These are phyloP conservation scores for Lagenidium giganteum DNA, from an alignment of 352 stramenopile genomes.

Conservation along the genomic window DNA sequence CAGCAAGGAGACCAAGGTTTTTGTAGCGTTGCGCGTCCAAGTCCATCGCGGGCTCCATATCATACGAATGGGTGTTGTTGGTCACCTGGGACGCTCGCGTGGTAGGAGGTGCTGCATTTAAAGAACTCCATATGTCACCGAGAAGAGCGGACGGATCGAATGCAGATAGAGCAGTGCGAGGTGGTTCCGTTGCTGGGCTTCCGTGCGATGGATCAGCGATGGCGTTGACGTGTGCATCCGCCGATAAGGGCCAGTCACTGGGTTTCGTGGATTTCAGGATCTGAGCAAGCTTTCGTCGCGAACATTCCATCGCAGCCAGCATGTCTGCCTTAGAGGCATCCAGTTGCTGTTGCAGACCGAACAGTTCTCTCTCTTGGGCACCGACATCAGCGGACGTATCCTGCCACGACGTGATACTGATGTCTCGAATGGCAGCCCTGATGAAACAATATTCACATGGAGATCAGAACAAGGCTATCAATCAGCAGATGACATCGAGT, in stretches of 20 bases:
- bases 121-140: neutral
- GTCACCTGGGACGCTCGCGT: neutral
- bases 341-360: slow-evolving; percentile 17
- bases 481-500: slow-evolving; percentile 1
- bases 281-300: slow-evolving; percentile 8
- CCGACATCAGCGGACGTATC: slow-evolving; percentile 11
- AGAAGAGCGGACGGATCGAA: too few relatives aligned
- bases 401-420: too few relatives aligned
- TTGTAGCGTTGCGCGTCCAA: too few relatives aligned
- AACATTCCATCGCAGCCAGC: slow-evolving; percentile 19
- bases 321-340: slow-evolving; percentile 11
- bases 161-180: too few relatives aligned
- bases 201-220: too few relatives aligned
- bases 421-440: slow-evolving; percentile 32
- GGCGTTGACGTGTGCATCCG: too few relatives aligned
- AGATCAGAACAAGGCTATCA: neutral
- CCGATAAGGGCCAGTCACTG: too few relatives aligned
- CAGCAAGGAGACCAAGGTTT: too few relatives aligned
- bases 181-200: too few relatives aligned
- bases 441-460: neutral
- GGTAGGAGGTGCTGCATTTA: neutral
- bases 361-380: slow-evolving; percentile 21
- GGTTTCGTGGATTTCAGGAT: slow-evolving; percentile 9
- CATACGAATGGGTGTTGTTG: neutral
- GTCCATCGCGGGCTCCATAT: too few relatives aligned